These are phyloP conservation scores for Nicotiana otophora DNA, from an alignment of 257 asterid species.

Conservation along the genomic window DNA sequence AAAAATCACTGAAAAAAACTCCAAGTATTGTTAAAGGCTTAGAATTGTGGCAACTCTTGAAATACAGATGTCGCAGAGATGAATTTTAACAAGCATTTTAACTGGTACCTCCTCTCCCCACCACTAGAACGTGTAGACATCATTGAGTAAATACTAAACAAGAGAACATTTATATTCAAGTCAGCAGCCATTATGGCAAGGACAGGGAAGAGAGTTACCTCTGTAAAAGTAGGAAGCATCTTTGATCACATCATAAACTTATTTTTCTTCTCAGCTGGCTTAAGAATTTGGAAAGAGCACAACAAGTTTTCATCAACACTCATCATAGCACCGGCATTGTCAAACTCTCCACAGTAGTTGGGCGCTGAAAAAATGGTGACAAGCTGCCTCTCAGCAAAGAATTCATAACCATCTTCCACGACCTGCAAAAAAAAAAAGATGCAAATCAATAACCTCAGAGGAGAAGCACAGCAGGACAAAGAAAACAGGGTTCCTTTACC, in stretches of 20 bases:
- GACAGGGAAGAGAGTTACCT: neutral
- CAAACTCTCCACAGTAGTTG: too few species aligned
- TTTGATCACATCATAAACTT: slow-evolving; percentile 29
- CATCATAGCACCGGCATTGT: slow-evolving; percentile 38
- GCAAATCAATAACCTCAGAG: neutral
- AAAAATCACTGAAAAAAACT: too few species aligned
- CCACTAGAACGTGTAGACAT: neutral
- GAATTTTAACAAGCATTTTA: neutral
- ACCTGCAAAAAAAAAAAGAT: slow-evolving; percentile 19
- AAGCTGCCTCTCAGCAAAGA: slow-evolving; percentile 38
- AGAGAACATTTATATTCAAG: neutral
- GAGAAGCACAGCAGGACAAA: neutral
- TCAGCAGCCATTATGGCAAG: neutral
- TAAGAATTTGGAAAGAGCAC: slow-evolving; percentile 40
- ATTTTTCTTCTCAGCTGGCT: slow-evolving; percentile 40
- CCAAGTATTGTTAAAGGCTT: too few species aligned
- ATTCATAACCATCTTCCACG: slow-evolving; percentile 42
- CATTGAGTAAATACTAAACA: neutral
- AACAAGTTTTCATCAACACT: slow-evolving; percentile 35
- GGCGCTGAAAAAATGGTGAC: slow-evolving; percentile 24
- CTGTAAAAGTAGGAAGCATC: neutral
- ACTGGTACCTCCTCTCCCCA: neutral
- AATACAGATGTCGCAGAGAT: neutral
- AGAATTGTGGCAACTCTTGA: neutral
- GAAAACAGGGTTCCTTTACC: slow-evolving; percentile 17